Conservation (phyloP, 176 grass and related monocot genomes). For the Leersia perrieri region DNA sequence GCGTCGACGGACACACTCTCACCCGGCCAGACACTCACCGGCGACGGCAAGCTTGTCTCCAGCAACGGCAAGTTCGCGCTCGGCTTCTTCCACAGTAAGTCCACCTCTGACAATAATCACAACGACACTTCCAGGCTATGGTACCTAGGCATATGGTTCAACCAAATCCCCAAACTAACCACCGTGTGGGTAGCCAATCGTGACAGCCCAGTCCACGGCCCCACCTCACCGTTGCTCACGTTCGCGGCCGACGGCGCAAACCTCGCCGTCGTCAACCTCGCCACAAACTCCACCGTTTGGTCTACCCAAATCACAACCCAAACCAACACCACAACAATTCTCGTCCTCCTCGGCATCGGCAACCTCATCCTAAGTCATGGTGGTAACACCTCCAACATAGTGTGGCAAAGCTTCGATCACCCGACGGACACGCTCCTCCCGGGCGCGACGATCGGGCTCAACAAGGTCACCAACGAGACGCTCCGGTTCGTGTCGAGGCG, state of each 20-base stretch:
- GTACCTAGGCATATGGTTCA: conserved; percentile 40
- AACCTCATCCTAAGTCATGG: no score
- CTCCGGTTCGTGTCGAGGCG: not conserved
- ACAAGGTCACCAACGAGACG: not conserved
- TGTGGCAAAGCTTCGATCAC: no score
- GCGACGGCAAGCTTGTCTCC: conserved; percentile 40
- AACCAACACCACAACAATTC: not conserved
- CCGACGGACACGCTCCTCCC: no score
- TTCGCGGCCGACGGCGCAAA: conserved; percentile 32
- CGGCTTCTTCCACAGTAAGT: conserved; percentile 50
- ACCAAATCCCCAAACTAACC: conserved; percentile 8
- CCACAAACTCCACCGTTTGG: not conserved
- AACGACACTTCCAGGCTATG: not conserved
- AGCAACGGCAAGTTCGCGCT: conserved; percentile 48
- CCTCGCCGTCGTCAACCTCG: conserved; percentile 24
- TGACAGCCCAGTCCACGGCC: conserved; percentile 7
- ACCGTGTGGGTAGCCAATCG: conserved; percentile 38
- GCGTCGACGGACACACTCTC: conserved; percentile 10
- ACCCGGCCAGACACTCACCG: not conserved
- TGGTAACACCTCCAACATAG: not conserved
- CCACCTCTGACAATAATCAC: not conserved
- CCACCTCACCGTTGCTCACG: not conserved
- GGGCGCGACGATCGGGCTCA: conserved; percentile 19
- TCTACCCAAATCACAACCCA: not conserved
- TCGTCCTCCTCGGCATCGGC: not conserved